Percentiles rank a stretch among this genome's conserved stretches.
Conservation (phyloP, 805 yeast genomes). For the Candida tibetensis region DNA sequence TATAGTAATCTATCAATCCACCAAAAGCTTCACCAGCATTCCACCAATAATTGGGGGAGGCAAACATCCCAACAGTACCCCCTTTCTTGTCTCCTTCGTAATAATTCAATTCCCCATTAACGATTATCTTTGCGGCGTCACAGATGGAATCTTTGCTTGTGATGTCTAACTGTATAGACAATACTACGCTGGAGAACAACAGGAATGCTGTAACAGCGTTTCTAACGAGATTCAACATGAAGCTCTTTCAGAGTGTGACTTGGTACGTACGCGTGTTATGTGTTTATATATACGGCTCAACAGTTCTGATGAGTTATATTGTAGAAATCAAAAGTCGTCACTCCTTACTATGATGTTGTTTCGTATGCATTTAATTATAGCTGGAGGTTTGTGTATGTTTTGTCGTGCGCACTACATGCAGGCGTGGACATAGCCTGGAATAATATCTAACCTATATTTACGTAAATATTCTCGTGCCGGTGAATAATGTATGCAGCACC, state of each 20-base stretch:
- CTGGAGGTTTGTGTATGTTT: no score
- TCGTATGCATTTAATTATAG: no score
- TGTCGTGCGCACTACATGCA: no score
- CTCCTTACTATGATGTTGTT: no score
- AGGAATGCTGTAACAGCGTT: conserved; percentile 1
- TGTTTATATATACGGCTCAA: not conserved
- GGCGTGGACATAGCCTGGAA: no score
- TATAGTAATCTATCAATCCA: conserved; percentile 40
- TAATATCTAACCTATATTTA: no score
- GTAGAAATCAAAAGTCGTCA: no score
- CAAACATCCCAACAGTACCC: conserved; percentile 47
- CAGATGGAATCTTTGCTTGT: conserved; percentile 38
- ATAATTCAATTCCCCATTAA: conserved; percentile 44
- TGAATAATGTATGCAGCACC: no score
- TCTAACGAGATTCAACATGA: not conserved
- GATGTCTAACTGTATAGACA: conserved; percentile 39
- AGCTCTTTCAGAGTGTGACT: not conserved
- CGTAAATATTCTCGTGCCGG: no score
- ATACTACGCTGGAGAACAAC: not conserved
- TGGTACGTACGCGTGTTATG: not conserved
- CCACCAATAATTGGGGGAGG: conserved; percentile 51
- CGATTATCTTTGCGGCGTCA: conserved; percentile 34
- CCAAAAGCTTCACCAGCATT: conserved; percentile 53
- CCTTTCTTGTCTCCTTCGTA: conserved; percentile 42
- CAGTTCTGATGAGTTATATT: no score